Percentiles rank a stretch among this genome's conserved stretches.
phyloP scores from a whole-genome alignment of 2,329 filamentous ascomycete genomes.

The Tolypocladium ovalisporum region DNA sequence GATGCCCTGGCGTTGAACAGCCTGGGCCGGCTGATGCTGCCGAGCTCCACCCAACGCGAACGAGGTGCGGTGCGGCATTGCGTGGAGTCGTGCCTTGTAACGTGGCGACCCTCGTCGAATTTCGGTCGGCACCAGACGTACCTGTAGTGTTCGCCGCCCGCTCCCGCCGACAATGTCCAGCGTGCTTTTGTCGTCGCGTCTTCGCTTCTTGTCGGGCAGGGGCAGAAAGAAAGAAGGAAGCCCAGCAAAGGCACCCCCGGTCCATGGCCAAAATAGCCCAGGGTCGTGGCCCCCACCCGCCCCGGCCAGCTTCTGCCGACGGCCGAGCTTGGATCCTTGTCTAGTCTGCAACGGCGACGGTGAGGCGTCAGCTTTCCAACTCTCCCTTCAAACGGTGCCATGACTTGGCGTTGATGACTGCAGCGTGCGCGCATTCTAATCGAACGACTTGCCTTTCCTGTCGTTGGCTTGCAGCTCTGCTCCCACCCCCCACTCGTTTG shows the following conservation, averaged over 20 bases:
- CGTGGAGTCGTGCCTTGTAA: background rate
- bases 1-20: background rate
- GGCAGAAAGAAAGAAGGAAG: background rate
- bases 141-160: too few relatives aligned
- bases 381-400: background rate
- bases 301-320: background rate
- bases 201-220: background rate
- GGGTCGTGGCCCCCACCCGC: too few relatives aligned
- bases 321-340: background rate
- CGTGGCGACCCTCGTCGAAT: background rate
- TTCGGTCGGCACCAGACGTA: background rate
- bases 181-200: background rate
- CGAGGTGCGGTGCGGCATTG: background rate
- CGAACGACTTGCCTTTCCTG: background rate
- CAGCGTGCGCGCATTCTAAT: background rate
- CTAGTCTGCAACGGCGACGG: background rate
- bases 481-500: background rate
- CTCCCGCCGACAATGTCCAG: too few relatives aligned
- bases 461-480: background rate
- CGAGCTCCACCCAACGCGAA: background rate
- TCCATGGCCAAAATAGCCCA: too few relatives aligned
- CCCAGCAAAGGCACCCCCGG: background rate
- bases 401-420: background rate
- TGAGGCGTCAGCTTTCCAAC: background rate
- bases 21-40: background rate